phyloP scores from a whole-genome alignment of 208 protist genomes.

The Leishmania aethiopica region DNA sequence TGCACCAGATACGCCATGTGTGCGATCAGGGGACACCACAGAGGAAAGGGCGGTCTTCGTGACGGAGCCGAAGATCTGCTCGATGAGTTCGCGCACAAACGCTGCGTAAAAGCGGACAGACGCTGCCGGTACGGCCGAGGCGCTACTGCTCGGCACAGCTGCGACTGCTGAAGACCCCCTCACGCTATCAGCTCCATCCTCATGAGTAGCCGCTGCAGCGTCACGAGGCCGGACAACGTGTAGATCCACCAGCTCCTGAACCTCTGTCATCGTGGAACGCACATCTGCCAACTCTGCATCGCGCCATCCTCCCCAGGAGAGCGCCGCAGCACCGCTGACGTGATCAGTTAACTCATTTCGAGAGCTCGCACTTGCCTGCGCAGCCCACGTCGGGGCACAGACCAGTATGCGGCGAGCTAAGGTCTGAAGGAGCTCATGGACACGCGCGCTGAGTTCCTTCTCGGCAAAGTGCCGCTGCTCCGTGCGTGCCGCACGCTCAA shows the following conservation, averaged over 20 bases:
- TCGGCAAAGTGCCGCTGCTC: slow-evolving; percentile 8
- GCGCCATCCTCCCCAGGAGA: background rate
- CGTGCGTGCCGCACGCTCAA: slow-evolving; percentile 17
- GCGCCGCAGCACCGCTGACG: background rate
- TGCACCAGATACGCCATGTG: background rate
- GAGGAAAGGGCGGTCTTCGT: background rate
- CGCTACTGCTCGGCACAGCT: background rate
- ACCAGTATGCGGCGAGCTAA: background rate
- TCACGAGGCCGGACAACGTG: background rate
- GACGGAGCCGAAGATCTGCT: background rate
- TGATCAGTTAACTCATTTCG: background rate
- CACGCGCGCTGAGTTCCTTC: background rate
- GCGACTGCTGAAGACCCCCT: background rate
- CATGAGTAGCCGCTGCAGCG: background rate
- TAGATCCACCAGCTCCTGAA: slow-evolving; percentile 7
- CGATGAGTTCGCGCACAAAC: slow-evolving; percentile 14
- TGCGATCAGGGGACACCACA: background rate
- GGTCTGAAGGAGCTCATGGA: background rate
- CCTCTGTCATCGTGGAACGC: slow-evolving; percentile 1
- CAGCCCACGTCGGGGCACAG: slow-evolving; percentile 1
- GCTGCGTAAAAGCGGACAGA: slow-evolving; percentile 1
- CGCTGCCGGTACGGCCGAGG: background rate
- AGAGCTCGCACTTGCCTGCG: background rate
- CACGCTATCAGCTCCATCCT: background rate
- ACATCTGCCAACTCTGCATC: slow-evolving; percentile 14